phyloP scores from a whole-genome alignment of 2,329 filamentous ascomycete species.

The Microdochium paspali region DNA sequence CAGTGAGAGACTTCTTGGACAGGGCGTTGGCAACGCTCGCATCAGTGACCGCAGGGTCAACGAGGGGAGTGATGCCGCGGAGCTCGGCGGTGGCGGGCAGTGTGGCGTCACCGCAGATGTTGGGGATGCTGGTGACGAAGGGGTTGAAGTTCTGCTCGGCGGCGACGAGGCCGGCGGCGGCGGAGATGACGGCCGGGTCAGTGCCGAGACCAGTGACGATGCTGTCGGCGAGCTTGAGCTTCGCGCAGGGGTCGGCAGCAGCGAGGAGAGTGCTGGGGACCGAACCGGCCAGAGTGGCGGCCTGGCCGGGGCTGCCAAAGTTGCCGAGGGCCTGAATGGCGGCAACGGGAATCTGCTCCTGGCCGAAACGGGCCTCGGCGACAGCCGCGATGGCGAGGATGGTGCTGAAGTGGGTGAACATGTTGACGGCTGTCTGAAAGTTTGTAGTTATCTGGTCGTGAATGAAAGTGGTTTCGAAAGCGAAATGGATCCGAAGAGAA shows the following conservation, averaged over 20 bases:
- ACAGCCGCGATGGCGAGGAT: conserved; percentile 31
- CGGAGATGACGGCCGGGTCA: conserved; percentile 48
- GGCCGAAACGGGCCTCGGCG: conserved; percentile 48
- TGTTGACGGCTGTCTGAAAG: conserved; percentile 22
- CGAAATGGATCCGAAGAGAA: conserved; percentile 3
- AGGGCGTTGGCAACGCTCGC: conserved; percentile 51
- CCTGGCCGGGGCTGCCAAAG: conserved; percentile 48
- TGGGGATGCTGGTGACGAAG: conserved; percentile 47
- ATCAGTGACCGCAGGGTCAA: conserved; percentile 54
- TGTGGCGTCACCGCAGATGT: conserved; percentile 52
- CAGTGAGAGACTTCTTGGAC: conserved; percentile 38
- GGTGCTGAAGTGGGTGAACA: conserved; percentile 32
- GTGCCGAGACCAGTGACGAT: conserved; percentile 53
- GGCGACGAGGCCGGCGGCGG: conserved; percentile 52
- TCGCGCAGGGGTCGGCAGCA: conserved; percentile 56
- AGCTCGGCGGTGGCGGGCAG: conserved; percentile 52
- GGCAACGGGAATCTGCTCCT: conserved; percentile 50
- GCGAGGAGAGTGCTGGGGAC: conserved; percentile 55
- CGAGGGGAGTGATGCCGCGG: conserved; percentile 56
- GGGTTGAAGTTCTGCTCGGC: conserved; percentile 70
- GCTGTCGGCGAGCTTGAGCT: conserved; percentile 55
- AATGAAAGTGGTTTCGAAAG: conserved; percentile 10
- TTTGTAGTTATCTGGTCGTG: conserved; percentile 5
- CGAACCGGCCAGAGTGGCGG: conserved; percentile 52
- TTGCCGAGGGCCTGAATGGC: conserved; percentile 42